Base-by-base conservation (phyloP, 208 protist genomes). In the Crithidia bombi region DNA sequence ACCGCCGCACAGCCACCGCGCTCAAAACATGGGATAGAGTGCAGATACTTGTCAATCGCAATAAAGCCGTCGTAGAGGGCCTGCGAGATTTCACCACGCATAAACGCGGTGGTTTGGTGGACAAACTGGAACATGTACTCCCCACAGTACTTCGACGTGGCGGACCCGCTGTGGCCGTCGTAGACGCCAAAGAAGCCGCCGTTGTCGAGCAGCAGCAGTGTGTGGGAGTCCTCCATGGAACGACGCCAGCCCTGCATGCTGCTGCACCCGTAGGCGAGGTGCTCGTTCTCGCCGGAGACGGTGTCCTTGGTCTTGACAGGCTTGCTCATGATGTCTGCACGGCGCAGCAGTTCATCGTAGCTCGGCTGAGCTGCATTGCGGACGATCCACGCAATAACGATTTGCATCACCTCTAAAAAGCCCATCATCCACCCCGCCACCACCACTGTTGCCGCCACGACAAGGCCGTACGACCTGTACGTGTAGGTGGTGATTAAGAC, bases 191-290 rank as follows among this genome's bases (percentile, higher is more conserved):
- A 97, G 71, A 96, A 93, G 50, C 89, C 91, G 54, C 87, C 89
- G 38, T 90, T 81, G 7, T 89, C 79, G 0, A 88, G 70, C 15
- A 94, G 74, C 19, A 87, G 49, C 19, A 83, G 78, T 35, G 91
- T 94, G 72, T 98, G 94, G 33, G 86, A 87, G 69, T 98, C 94
- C 74, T 98, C 92, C 94, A 98, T 98, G 19, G 75, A 77, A 15
- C 91, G 79, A 26, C 94, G 87, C 90, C 90, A 98, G 7, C 94
- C 94, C 65, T 98, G 92, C 91, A 96, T 96, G 64, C 77, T 86
- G 62, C 87, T 94, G 55, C 67, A 87, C 2, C 86, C 94, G 51
- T 82, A 94, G 5, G 56, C 65, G 14, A 95, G 56, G 55, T 65
- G 81, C 0, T 75, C 81, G 65, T 97, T 98, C 54, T 92, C 83